Percentiles rank a stretch among this genome's conserved stretches.
phyloP scores from a whole-genome alignment of 2,329 filamentous ascomycete genomes.

The Fusarium sp. region DNA sequence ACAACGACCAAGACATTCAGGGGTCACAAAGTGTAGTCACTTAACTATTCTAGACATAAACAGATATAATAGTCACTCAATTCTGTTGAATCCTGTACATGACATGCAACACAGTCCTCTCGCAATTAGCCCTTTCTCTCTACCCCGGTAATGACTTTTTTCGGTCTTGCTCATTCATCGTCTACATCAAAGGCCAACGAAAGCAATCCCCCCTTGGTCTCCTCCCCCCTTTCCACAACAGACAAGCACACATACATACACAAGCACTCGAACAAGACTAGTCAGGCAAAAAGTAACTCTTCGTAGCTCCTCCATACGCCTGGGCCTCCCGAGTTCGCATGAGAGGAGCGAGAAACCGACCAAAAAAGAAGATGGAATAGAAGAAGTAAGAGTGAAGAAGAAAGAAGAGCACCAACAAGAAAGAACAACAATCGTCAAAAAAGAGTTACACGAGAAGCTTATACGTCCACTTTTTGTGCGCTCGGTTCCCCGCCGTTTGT shows the following conservation, averaged over 20 bases:
- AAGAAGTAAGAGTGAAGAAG: conserved; percentile 21
- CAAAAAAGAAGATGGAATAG: conserved; percentile 24
- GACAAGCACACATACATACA: conserved; percentile 13
- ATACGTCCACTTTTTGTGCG: conserved; percentile 36
- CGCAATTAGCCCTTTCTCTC: conserved; percentile 22
- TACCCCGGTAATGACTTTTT: conserved; percentile 46
- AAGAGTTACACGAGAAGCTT: conserved; percentile 44
- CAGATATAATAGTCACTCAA: neutral
- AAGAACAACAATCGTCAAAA: conserved; percentile 22
- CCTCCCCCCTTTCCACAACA: conserved; percentile 14
- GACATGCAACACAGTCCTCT: neutral
- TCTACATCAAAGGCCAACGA: conserved; percentile 45
- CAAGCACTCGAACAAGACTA: conserved; percentile 15
- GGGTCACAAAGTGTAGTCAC: neutral
- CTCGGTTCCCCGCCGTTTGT: conserved; percentile 6
- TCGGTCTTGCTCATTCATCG: conserved; percentile 46
- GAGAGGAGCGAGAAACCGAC: conserved; percentile 17
- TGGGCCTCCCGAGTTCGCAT: conserved; percentile 8
- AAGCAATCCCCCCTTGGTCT: conserved; percentile 6
- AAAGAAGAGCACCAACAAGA: conserved; percentile 18
- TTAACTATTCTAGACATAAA: neutral
- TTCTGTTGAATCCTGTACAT: neutral
- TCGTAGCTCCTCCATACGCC: conserved; percentile 23
- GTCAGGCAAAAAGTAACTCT: conserved; percentile 16
- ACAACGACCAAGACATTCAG: neutral